Percentiles rank a stretch among this genome's conserved stretches.
Evolutionary conservation across 1,139 yeast genomes (phyloP).

Genomic region (Saccharomyces hybrid): DNA sequence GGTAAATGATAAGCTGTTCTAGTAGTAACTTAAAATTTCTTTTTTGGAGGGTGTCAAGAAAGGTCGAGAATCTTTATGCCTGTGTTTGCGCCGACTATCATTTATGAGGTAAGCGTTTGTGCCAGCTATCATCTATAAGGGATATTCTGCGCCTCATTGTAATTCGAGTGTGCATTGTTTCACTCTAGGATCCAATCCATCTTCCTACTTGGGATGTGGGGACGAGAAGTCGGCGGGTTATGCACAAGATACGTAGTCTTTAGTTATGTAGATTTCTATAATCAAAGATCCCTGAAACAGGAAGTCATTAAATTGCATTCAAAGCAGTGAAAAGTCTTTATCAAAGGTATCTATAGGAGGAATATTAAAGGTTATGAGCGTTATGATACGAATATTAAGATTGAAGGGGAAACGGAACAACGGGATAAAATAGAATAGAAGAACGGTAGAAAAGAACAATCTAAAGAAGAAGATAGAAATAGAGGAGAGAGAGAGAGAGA

Average conservation of each 20-base stretch:
- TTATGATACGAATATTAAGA: not conserved
- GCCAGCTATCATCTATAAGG: not conserved
- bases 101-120: not conserved
- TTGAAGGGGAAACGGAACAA: not conserved
- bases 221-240: not conserved
- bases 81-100: not conserved
- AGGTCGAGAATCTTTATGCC: not conserved
- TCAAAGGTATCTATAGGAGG: not conserved
- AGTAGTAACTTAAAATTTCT: not conserved
- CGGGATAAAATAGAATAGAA: conserved; percentile 5
- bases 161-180: not conserved
- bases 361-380: not conserved
- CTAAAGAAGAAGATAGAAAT: conserved; percentile 6
- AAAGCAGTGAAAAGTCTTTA: not conserved
- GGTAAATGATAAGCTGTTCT: not conserved
- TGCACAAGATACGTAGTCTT: not conserved
- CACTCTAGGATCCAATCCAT: not conserved
- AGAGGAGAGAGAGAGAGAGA: conserved; percentile 10
- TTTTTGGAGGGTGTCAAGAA: not conserved
- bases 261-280: not conserved
- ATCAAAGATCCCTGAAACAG: not conserved
- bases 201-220: not conserved
- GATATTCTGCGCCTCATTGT: not conserved
- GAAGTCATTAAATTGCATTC: not conserved
- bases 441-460: conserved; percentile 3